Conservation (phyloP, 2,329 filamentous ascomycete genomes). For the Lomentospora prolificans region DNA sequence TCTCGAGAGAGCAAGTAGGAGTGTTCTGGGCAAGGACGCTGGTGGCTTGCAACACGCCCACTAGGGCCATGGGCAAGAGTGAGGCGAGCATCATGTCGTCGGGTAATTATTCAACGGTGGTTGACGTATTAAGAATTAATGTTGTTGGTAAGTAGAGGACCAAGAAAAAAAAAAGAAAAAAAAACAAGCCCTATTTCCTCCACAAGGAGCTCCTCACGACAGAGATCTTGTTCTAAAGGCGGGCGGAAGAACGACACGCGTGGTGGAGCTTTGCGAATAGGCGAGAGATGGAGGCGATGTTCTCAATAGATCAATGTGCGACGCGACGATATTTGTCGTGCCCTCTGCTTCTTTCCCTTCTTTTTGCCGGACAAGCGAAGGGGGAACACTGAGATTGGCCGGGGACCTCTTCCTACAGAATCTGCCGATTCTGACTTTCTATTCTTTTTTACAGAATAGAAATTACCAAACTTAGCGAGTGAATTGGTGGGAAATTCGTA, state of each 20-base stretch:
- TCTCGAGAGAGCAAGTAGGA: constrained; percentile 34
- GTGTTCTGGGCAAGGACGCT: constrained; percentile 7
- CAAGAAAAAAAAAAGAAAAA: background rate
- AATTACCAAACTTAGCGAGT: too few relatives aligned
- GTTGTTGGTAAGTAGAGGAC: background rate
- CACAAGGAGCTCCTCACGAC: too few relatives aligned
- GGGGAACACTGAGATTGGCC: background rate
- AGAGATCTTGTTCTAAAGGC: too few relatives aligned
- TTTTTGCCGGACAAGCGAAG: background rate
- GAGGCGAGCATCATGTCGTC: constrained; percentile 3
- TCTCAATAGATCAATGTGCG: too few relatives aligned
- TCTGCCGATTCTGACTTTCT: too few relatives aligned
- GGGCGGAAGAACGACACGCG: too few relatives aligned
- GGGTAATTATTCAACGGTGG: background rate
- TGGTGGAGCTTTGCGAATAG: too few relatives aligned
- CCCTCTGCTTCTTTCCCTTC: too few relatives aligned
- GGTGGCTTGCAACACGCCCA: constrained; percentile 4
- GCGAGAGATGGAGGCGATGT: too few relatives aligned
- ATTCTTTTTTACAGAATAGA: too few relatives aligned
- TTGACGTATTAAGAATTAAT: background rate
- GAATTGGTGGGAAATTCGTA: too few relatives aligned
- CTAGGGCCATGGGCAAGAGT: constrained; percentile 4
- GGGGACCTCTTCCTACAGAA: too few relatives aligned
- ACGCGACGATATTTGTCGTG: background rate
- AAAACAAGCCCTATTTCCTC: background rate